A percentile compares a stretch with the other conserved stretches of the same genome.
phyloP scores from a whole-genome alignment of 2,329 filamentous ascomycete genomes.

The Hypoxylon sp. region DNA sequence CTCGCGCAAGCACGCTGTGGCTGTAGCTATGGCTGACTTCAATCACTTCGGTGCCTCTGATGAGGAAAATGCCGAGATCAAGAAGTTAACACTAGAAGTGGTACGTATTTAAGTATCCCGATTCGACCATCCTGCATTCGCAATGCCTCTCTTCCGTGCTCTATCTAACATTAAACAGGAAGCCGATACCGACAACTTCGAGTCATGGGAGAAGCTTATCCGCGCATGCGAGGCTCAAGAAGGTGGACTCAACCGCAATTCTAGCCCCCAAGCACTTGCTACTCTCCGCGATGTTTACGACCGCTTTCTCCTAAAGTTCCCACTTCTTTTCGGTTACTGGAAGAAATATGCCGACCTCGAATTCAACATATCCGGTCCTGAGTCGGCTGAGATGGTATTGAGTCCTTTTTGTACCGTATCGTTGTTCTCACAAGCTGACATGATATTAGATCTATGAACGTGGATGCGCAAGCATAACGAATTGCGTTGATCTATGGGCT shows the following conservation, averaged over 20 bases:
- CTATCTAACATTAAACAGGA: slow-evolving; percentile 60
- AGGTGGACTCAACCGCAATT: slow-evolving; percentile 95
- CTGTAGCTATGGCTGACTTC: slow-evolving; percentile 76
- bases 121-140: neutral
- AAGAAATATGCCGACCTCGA: slow-evolving; percentile 99
- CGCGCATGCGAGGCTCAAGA: slow-evolving; percentile 87
- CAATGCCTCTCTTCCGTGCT: slow-evolving; percentile 24
- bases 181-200: slow-evolving; percentile 88
- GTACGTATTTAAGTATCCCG: slow-evolving; percentile 67
- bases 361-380: slow-evolving; percentile 95
- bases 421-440: slow-evolving; percentile 47
- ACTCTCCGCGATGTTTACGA: slow-evolving; percentile 91
- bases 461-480: slow-evolving; percentile 91
- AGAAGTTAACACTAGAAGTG: slow-evolving; percentile 81
- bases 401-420: neutral
- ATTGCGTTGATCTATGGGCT: slow-evolving; percentile 96
- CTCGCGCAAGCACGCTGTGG: slow-evolving; percentile 24
- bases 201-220: slow-evolving; percentile 94
- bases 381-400: slow-evolving; percentile 93
- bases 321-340: slow-evolving; percentile 97
- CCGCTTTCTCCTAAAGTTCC: slow-evolving; percentile 93
- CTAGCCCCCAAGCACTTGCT: slow-evolving; percentile 91
- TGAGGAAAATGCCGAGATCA: slow-evolving; percentile 86
- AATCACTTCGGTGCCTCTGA: slow-evolving; percentile 78
- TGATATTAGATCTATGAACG: slow-evolving; percentile 86